phyloP scores from a whole-genome alignment of 176 grass and related monocot species.

The Avena sativa region DNA sequence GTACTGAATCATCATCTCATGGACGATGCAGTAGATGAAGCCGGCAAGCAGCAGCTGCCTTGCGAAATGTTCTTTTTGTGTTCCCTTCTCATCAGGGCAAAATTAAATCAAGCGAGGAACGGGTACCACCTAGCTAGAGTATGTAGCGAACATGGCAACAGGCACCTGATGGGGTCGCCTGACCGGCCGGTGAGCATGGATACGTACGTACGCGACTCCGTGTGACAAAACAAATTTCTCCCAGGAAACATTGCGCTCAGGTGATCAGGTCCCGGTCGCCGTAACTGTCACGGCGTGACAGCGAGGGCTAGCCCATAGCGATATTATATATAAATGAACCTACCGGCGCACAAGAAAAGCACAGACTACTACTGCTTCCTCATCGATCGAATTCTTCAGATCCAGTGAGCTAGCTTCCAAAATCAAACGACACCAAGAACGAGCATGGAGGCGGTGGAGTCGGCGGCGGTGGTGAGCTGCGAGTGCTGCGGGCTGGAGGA shows the following conservation, averaged over 20 bases:
- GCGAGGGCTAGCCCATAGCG: slow-evolving; percentile 3
- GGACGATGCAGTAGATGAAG: background rate
- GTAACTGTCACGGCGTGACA: background rate
- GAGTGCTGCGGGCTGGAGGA: slow-evolving; percentile 84
- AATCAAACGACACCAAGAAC: no score
- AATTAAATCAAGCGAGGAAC: background rate
- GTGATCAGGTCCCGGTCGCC: background rate
- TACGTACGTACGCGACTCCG: background rate
- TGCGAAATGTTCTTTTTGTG: background rate
- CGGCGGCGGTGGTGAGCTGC: slow-evolving; percentile 66
- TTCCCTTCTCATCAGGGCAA: background rate
- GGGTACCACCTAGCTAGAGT: no score
- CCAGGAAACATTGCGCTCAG: slow-evolving; percentile 32
- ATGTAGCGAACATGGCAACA: background rate
- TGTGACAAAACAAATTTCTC: slow-evolving; percentile 36
- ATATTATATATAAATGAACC: slow-evolving; percentile 32
- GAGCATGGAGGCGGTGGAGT: slow-evolving; percentile 52
- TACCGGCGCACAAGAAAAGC: background rate
- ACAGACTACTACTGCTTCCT: background rate
- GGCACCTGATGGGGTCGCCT: background rate
- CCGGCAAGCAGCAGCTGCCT: background rate
- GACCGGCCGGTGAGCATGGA: background rate
- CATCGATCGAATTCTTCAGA: background rate
- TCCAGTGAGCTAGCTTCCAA: background rate
- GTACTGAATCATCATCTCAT: background rate